Evolutionary conservation across 2,329 filamentous ascomycete genomes (phyloP), one percentile per base, ranked within the genome.

Genomic region (Diplodia mutila): DNA sequence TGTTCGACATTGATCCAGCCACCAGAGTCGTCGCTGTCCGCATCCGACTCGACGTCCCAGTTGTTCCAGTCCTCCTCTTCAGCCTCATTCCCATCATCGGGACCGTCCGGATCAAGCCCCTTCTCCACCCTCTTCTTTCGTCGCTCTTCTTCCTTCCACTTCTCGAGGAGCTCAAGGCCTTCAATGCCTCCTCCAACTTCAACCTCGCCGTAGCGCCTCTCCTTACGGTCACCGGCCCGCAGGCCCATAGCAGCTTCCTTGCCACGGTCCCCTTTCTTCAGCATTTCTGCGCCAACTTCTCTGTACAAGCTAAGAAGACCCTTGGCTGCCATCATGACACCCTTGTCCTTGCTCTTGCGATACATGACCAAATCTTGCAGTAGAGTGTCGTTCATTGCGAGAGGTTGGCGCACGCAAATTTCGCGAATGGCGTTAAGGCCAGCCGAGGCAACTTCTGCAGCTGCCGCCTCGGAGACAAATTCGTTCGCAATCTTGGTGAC

Each of bases 271-370:
- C 91, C 89, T 84, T 93, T 96, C 80, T 90, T 91, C 69, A 99
- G 83, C 81, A 98, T 87, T 72, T 97, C 92, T 0, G 95, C 92
- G 42, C 91, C 93, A 16, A 97, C 91, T 75, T 98, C 94, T 72
- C 95, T 86, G 82, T 97, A 99, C 6, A 99, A 84, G 27, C 92
- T 93, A 51, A 99, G 84, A 7, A 99, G 83, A 70, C 95, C 94
- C 78, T 95, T 94, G 16, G 94, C 93, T 8, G 95, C 95, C 95
- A 99, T 98, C 87, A 97, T 94, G n/a, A 95, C 92, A 69, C 94
- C 94, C 83, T 98, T 99, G 76, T 99, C 95, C 77, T 99, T 99
- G 76, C 92, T 97, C 84, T 96, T 97, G 69, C 92, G 88, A 81
- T 99, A 98, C 83, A 95, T 91, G 11, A 98, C 93, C 64, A 99